Conservation (phyloP, 495 filamentous ascomycete genomes). For the Bryoglossum gracile region DNA sequence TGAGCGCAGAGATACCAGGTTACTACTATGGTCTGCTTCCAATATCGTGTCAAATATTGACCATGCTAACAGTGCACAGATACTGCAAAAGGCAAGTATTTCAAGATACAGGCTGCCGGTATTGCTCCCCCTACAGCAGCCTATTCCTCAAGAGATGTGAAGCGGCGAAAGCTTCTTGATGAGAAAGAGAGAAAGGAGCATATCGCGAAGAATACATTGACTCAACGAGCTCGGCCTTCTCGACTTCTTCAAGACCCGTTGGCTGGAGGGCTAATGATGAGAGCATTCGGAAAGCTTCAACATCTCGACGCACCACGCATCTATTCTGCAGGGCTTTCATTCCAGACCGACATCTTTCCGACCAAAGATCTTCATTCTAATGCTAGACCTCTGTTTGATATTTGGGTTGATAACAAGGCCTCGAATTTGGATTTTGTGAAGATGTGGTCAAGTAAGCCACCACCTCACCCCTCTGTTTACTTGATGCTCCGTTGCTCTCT, state of each 20-base stretch:
- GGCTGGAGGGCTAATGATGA: conserved; percentile 13
- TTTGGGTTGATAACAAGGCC: no score
- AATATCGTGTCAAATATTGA: not conserved
- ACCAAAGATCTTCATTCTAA: no score
- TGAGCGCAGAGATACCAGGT: conserved; percentile 17
- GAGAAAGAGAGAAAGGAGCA: no score
- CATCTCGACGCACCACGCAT: conserved; percentile 1
- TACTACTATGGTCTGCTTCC: conserved; percentile 21
- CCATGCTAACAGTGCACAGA: conserved; percentile 11
- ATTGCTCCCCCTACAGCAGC: conserved; percentile 6
- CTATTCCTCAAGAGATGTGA: conserved; percentile 22
- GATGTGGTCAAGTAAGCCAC: no score
- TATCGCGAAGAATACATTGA: no score
- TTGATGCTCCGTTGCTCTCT: no score
- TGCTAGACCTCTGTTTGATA: no score
- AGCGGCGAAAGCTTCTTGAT: conserved; percentile 15
- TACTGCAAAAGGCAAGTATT: conserved; percentile 24
- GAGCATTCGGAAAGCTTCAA: conserved; percentile 6
- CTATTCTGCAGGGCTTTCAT: conserved; percentile 10
- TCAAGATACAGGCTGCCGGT: conserved; percentile 15
- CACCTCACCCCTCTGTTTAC: no score
- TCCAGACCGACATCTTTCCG: not conserved
- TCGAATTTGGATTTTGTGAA: no score
- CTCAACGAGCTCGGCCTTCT: conserved; percentile 9
- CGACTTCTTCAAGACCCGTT: conserved; percentile 8